Evolutionary conservation across 2,329 filamentous ascomycete genomes (phyloP), one percentile per base, ranked within the genome.

Genomic region (Fulvia fulva): DNA sequence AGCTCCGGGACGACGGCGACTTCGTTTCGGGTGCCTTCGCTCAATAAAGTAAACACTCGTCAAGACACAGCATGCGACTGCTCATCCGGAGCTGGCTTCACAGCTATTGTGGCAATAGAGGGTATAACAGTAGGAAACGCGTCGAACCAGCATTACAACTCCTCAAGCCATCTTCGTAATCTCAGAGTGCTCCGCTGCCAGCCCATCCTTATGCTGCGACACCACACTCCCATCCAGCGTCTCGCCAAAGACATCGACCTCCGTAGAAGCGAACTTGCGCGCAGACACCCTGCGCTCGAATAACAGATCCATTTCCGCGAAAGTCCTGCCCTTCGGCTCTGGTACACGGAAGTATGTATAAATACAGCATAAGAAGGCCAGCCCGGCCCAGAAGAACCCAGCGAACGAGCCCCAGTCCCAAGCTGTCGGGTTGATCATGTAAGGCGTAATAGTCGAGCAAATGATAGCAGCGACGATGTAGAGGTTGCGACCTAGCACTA

Each of bases 361-460:
- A 16, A 94, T 76, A 68, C 92, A 85, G 76, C 89, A 94, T 55
- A 86, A 75, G 76, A 91, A 90, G 75, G 89, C 93, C 57, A 90
- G 86, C 0, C 87, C 89, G 14, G 85, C 87, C 89, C 91, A 91
- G 79, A 95, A 64, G 53, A 96, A 95, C 25, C 91, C 91, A 0
- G 91, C 84, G 67, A 83, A 94, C 75, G 93, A 94, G 60, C 84
- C 81, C 91, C 91, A 96, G 74, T 95, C 79, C 91, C 92, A 96
- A 0, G 85, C 88, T 0, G 80, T 81, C 0, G 91, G 90, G 75
- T 96, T 96, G 44, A 96, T 81, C 92, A 96, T 96, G 76, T 96
- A 96, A 0, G 91, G 91, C 0, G 90, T 95, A 41, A 96, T 75
- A 3, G 96, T 87, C 52, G 85, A 87, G 70, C 86, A 90, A 67